A percentile compares a stretch with the other conserved stretches of the same genome.
Evolutionary conservation across 1,284 basidiomycete species (phyloP).

Genomic region (Termitomyces sp.): DNA sequence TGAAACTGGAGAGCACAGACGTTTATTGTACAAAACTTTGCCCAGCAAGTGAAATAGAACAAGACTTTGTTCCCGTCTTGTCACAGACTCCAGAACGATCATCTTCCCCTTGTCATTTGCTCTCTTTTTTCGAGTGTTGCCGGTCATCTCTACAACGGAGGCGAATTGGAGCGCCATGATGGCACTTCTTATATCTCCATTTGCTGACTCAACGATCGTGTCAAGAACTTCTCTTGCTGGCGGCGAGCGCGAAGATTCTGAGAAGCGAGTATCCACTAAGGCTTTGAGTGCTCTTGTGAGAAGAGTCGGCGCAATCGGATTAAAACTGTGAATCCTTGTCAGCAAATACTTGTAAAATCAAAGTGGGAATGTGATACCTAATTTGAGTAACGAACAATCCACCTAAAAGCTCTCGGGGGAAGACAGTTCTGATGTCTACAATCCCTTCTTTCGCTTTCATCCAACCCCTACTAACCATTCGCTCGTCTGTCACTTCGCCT

Average conservation of each 20-base stretch:
- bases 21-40: constrained; percentile 93
- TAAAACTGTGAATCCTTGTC: constrained; percentile 56
- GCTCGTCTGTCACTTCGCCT: constrained; percentile 60
- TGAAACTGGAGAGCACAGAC: constrained; percentile 36
- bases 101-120: constrained; percentile 21
- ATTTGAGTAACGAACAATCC: constrained; percentile 73
- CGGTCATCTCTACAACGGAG: constrained; percentile 37
- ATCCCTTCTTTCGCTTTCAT: constrained; percentile 44
- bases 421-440: constrained; percentile 63
- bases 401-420: constrained; percentile 55
- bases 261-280: constrained; percentile 50
- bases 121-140: constrained; percentile 30
- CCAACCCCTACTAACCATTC: constrained; percentile 37
- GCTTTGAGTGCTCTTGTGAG: constrained; percentile 74
- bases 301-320: constrained; percentile 85
- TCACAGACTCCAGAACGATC: constrained; percentile 61
- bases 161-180: constrained; percentile 90
- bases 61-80: constrained; percentile 80
- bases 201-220: constrained; percentile 70
- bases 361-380: constrained; percentile 36
- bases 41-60: constrained; percentile 92
- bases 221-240: constrained; percentile 68
- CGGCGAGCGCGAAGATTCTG: constrained; percentile 22
- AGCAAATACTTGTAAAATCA: not conserved
- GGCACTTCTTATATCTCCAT: constrained; percentile 90